Conservation (phyloP, 345 rosid species). For the Chamaenerion angustifolium region DNA sequence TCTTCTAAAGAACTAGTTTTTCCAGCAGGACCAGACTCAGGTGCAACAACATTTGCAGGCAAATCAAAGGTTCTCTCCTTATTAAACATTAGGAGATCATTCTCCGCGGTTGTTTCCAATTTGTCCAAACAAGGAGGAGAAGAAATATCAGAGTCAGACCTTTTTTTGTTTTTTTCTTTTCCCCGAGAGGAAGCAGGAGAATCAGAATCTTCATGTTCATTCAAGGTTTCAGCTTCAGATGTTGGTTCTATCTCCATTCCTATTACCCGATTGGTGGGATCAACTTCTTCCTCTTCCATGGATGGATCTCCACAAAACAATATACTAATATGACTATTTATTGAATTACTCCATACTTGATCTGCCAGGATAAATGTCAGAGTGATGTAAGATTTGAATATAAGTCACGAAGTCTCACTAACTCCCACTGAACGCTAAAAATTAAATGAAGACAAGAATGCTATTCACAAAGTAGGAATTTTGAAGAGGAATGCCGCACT, state of each 20-base stretch:
- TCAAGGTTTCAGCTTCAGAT: constrained; percentile 8
- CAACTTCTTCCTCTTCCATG: constrained; percentile 12
- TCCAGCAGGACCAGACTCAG: constrained; percentile 17
- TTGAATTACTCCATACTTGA: constrained; percentile 1
- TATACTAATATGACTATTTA: constrained; percentile 15
- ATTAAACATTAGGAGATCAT: constrained; percentile 19
- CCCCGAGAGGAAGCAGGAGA: constrained; percentile 8
- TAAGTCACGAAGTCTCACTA: too few relatives aligned
- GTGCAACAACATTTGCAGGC: constrained; percentile 12
- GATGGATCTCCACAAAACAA: constrained; percentile 7
- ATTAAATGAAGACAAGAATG: too few relatives aligned
- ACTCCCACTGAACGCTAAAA: too few relatives aligned
- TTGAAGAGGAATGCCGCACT: too few relatives aligned
- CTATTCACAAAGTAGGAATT: too few relatives aligned
- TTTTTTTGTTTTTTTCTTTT: constrained; percentile 12
- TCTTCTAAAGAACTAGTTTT: constrained; percentile 17
- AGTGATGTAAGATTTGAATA: background rate
- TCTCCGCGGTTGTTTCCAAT: constrained; percentile 53
- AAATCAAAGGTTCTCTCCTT: constrained; percentile 13
- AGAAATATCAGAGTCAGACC: constrained; percentile 3
- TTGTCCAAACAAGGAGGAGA: constrained; percentile 15
- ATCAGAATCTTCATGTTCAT: constrained; percentile 14
- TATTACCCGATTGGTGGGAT: background rate
- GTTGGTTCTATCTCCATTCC: constrained; percentile 7
- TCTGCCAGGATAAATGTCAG: constrained; percentile 7